These are phyloP conservation scores for Nakaseomyces uthaithaninus DNA, from an alignment of 1,139 yeast genomes.

Conservation along the genomic window DNA sequence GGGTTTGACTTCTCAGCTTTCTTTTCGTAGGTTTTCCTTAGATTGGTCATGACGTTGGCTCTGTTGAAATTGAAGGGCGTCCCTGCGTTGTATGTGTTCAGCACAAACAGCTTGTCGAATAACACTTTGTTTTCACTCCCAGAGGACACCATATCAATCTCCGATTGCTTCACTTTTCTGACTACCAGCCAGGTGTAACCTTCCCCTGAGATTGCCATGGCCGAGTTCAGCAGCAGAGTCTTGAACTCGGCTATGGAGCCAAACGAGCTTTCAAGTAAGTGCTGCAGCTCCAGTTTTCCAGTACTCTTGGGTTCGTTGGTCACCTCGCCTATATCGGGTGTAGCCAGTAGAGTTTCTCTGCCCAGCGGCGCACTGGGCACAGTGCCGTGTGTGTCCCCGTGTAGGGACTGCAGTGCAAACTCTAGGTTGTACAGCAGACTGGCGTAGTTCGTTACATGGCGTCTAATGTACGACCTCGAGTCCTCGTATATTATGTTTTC, in stretches of 20 bases:
- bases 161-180: slow-evolving; percentile 34
- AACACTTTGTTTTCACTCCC: slow-evolving; percentile 20
- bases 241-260: slow-evolving; percentile 64
- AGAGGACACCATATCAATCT: slow-evolving; percentile 14
- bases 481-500: slow-evolving; percentile 27
- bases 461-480: slow-evolving; percentile 28
- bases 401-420: slow-evolving; percentile 51
- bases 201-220: slow-evolving; percentile 60
- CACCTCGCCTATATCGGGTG: slow-evolving; percentile 36
- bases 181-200: slow-evolving; percentile 73
- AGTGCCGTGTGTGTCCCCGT: slow-evolving; percentile 15
- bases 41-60: slow-evolving; percentile 25
- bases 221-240: slow-evolving; percentile 53
- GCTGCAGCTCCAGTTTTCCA: slow-evolving; percentile 29
- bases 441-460: slow-evolving; percentile 46
- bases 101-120: slow-evolving; percentile 46
- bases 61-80: slow-evolving; percentile 41
- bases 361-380: slow-evolving; percentile 12
- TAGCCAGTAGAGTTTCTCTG: slow-evolving; percentile 35
- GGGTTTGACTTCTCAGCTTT: slow-evolving; percentile 7
- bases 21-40: slow-evolving; percentile 5
- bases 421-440: slow-evolving; percentile 51
- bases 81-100: slow-evolving; percentile 73
- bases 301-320: slow-evolving; percentile 35
- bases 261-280: slow-evolving; percentile 48